Base-by-base conservation (phyloP, 768 basidiomycete genomes). In the Boletus eberwhitei region DNA sequence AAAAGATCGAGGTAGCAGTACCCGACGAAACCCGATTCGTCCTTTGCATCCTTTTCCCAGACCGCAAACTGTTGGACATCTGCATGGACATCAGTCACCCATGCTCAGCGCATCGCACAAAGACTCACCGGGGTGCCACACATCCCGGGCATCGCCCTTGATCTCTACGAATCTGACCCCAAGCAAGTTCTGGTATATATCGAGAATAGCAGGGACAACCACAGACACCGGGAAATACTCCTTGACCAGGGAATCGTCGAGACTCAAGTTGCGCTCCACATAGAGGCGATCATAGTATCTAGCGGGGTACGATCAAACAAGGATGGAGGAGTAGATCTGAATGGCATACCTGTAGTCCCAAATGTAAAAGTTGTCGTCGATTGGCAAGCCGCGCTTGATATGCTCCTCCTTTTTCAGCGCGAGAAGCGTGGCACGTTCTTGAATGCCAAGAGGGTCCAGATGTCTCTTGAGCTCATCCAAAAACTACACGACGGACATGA, bases 1-100 rank as follows among this genome's bases (percentile, higher is more conserved):
- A 88, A 93, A 39, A 95, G 79, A 63, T 95, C 93, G 29, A 94
- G 86, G 63, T 91, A 91, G 66, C 89, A 89, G 69, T 91, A 87
- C 3, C 93, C 93, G 19, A 93, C 66, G 63, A 94, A 94, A 24
- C 77, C 87, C 1, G 83, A 77, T 59, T 77, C 83, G 58, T 86
- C 84, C 48, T 81, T 85, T 19, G 87, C 85, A 54, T 81, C 84
- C 49, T 84, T 84, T 61, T 88, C 86, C 93, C 92, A 94, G 5
- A 93, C 91, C 1, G 88, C 74, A 64, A 87, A 95, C 58, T 87
- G 83, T 61, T 92, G 88, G 0, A 90, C 91, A 54, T 95, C 91
- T 85, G 54, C 8, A 35, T 16, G 7, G 5, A 41, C 26, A 48
- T 56, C 53, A 45, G 35, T 8, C 19, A 14, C n/a, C 9, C 19